A percentile compares a stretch with the other conserved stretches of the same genome.
phyloP scores from a whole-genome alignment of 306 rosid genomes.

The Medicago ruthenica region DNA sequence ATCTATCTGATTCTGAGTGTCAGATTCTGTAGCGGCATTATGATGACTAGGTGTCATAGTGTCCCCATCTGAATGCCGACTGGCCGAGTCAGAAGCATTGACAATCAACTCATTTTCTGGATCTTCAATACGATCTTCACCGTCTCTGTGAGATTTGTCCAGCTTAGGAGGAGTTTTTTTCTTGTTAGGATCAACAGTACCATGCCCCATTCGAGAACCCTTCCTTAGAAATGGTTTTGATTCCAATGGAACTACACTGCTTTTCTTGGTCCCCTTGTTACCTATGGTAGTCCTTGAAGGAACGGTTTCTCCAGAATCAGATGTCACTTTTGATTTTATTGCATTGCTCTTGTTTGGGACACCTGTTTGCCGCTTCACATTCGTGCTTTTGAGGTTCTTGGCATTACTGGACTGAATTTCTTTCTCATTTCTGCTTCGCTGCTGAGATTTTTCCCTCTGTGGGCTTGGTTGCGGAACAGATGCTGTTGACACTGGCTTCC shows the following conservation, averaged over 20 bases:
- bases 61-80: constrained; percentile 63
- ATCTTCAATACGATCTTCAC: constrained; percentile 54
- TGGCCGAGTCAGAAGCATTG: constrained; percentile 58
- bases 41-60: constrained; percentile 44
- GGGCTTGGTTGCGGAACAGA: constrained; percentile 56
- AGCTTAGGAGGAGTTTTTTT: constrained; percentile 58
- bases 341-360: constrained; percentile 59
- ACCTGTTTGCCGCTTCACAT: constrained; percentile 61
- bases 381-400: constrained; percentile 58
- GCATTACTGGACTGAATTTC: constrained; percentile 51
- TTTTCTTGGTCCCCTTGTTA: constrained; percentile 80
- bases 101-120: constrained; percentile 58
- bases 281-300: constrained; percentile 58
- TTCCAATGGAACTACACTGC: constrained; percentile 95
- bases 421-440: constrained; percentile 63
- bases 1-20: constrained; percentile 54
- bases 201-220: constrained; percentile 69
- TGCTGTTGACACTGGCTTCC: constrained; percentile 56
- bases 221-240: constrained; percentile 87
- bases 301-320: constrained; percentile 63
- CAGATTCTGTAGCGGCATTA: constrained; percentile 56
- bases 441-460: constrained; percentile 64
- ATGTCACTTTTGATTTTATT: constrained; percentile 58
- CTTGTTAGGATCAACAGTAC: constrained; percentile 61
- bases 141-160: constrained; percentile 55